These are phyloP conservation scores for Colletotrichum gigasporum DNA, from an alignment of 2,329 filamentous ascomycete species.

Conservation along the genomic window DNA sequence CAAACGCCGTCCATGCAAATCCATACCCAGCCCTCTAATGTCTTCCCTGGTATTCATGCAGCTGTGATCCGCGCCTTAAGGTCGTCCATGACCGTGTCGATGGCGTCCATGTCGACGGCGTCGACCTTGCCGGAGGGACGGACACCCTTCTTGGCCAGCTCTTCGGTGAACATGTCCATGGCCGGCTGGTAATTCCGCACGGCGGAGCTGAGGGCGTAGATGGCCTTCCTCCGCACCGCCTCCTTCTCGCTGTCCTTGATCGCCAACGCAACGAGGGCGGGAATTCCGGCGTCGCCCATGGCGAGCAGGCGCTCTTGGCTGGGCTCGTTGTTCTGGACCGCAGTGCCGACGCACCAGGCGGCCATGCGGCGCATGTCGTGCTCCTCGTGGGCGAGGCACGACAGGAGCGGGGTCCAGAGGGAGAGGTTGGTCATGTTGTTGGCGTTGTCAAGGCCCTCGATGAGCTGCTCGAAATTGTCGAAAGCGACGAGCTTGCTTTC, in stretches of 20 bases:
- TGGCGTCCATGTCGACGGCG: constrained; percentile 85
- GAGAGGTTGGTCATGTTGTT: constrained; percentile 86
- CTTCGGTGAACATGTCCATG: constrained; percentile 73
- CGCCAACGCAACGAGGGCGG: constrained; percentile 73
- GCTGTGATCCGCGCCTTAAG: constrained; percentile 58
- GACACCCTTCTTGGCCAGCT: constrained; percentile 67
- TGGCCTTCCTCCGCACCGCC: constrained; percentile 82
- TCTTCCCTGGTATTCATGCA: constrained; percentile 17
- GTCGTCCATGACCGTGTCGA: constrained; percentile 77
- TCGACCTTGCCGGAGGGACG: constrained; percentile 72
- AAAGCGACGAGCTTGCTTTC: constrained; percentile 85
- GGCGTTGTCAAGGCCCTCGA: constrained; percentile 94
- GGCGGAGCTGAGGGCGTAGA: constrained; percentile 87
- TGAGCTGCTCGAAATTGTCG: constrained; percentile 93
- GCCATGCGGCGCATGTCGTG: constrained; percentile 82
- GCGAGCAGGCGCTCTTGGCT: constrained; percentile 77
- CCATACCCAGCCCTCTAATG: constrained; percentile 7
- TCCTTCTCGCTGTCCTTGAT: constrained; percentile 67
- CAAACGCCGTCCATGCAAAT: constrained; percentile 50
- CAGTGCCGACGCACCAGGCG: constrained; percentile 93
- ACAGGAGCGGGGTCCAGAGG: constrained; percentile 84
- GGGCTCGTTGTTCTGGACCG: constrained; percentile 94
- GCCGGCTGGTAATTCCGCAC: constrained; percentile 91
- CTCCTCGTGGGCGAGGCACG: constrained; percentile 74
- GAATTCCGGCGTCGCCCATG: constrained; percentile 69